These are phyloP conservation scores for Lignosus rhinocerotis DNA, from an alignment of 1,284 basidiomycete species.

Conservation along the genomic window DNA sequence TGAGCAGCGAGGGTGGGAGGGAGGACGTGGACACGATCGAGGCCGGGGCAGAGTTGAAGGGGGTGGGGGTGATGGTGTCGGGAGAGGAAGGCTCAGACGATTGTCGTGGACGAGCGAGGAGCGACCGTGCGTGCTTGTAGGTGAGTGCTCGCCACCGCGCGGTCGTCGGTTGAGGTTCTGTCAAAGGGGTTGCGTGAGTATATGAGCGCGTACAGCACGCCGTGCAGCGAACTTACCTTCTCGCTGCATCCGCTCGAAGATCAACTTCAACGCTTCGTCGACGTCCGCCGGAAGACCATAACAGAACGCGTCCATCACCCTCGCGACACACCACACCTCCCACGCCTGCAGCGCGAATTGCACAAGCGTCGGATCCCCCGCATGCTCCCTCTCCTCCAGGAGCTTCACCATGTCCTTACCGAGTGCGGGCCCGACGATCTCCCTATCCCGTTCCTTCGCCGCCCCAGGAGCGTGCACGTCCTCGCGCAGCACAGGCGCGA, in stretches of 20 bases:
- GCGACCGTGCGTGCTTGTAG: conserved; percentile 33
- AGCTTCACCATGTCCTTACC: conserved; percentile 33
- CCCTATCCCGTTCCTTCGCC: conserved; percentile 32
- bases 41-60: conserved; percentile 26
- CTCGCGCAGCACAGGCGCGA: conserved; percentile 25
- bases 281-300: conserved; percentile 37
- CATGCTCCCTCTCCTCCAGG: conserved; percentile 33
- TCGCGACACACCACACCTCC: conserved; percentile 38
- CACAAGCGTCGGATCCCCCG: conserved; percentile 38
- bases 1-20: conserved; percentile 14
- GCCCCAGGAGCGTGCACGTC: conserved; percentile 17
- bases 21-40: conserved; percentile 21
- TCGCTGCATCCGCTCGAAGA: conserved; percentile 39
- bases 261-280: conserved; percentile 32
- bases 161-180: conserved; percentile 40
- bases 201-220: not conserved
- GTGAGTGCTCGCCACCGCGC: conserved; percentile 41
- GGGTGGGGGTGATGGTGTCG: conserved; percentile 24
- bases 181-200: not conserved
- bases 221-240: conserved; percentile 28
- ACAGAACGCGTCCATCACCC: conserved; percentile 39
- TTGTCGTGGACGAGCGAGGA: conserved; percentile 21
- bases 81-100: conserved; percentile 22
- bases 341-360: conserved; percentile 44
- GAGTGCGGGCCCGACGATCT: conserved; percentile 32